Evolutionary conservation across 495 filamentous ascomycete genomes (phyloP), one percentile per base, ranked within the genome.

Genomic region (Saxophila tyrrhenica): DNA sequence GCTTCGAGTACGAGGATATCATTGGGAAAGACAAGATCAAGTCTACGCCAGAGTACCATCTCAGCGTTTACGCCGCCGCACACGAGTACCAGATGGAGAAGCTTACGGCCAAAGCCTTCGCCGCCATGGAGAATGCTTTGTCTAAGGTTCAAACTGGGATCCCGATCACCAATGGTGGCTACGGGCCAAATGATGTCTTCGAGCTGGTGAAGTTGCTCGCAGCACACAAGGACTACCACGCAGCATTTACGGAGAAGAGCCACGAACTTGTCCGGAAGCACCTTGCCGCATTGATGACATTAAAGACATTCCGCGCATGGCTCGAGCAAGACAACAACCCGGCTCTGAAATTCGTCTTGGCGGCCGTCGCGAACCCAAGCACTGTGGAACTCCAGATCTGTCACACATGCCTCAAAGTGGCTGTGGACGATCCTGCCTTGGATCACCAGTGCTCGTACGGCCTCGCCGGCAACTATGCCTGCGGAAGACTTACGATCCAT

Each of bases 1-100:
- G 50, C 42, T 48, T 48, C 38, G 51, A 54, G 20, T 58, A 58
- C 44, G 50, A 48, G 22, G 22, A 45, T 29, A 43, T 15, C 32
- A 35, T 29, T 5, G 24, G 22, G 3, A 7, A 16, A 20, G 5
- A 7, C 2, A 23, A 5, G 15, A 22, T 11, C 10, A 17, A 7
- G 8, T 5, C 29, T 7, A 52, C 48, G 22, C 2, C 22, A 7
- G 23, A 47, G 11, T 52, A 45, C 48, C 48, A 57, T 24, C 39
- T 57, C 13, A 29, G 25, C 20, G 48, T 52, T 8, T 51, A 29
- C n/a, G 22, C 44, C 1, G 48, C 50, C 7, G 48, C 55, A 25
- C 22, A 46, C 22, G 52, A 51, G 38, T 57, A 57, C 29, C 38
- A 19, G 3, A 19, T 57, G 10, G 2, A 7, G 8, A 16, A 8